Base-by-base conservation (phyloP, 768 basidiomycete genomes). In the Boletus reticulatus region DNA sequence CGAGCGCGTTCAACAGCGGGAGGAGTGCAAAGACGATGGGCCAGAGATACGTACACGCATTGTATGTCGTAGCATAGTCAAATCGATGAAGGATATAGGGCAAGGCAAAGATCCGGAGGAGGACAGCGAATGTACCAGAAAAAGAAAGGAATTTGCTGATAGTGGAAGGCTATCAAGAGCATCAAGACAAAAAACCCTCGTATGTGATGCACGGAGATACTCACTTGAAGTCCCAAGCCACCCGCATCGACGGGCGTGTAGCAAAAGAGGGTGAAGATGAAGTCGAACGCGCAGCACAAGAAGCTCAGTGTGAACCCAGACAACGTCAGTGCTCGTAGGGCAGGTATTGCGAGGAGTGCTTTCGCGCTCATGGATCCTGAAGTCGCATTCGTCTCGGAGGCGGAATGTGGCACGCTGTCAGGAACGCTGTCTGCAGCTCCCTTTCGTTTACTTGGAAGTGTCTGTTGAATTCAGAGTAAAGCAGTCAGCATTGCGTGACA, bases 241-340 rank as follows among this genome's bases (percentile, higher is more conserved):
- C 85, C 85, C 0, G 72, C 61, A 22, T 72, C 57, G 22, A 85
- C 67, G 12, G 83, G 74, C 4, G 84, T 79, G 62, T 84, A 87
- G 57, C 80, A 83, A 61, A 82, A 84, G 13, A 86, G 75, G 5
- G 84, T 80, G 62, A 86, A 85, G 7, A 84, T 77, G 6, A 82
- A 81, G 50, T 85, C 84, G 57, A 84, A 88, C 2, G 78, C 76
- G 1, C 79, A 80, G 9, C 75, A 72, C 57, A 80, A 71, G 71
- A 84, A 84, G 45, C 74, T 75, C 14, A 84, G 69, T 1, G 74
- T 74, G 44, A 73, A 72, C 4, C 80, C 79, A 16, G 81, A 84
- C 22, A 76, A 53, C 45, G 78, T 78, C 42, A 84, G 60, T 13
- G 80, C 76, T 0, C 76, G 76, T 48, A 85, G 75, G 44, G 78